Conservation (phyloP, 1,284 basidiomycete genomes). For the Irpex rosettiformis region DNA sequence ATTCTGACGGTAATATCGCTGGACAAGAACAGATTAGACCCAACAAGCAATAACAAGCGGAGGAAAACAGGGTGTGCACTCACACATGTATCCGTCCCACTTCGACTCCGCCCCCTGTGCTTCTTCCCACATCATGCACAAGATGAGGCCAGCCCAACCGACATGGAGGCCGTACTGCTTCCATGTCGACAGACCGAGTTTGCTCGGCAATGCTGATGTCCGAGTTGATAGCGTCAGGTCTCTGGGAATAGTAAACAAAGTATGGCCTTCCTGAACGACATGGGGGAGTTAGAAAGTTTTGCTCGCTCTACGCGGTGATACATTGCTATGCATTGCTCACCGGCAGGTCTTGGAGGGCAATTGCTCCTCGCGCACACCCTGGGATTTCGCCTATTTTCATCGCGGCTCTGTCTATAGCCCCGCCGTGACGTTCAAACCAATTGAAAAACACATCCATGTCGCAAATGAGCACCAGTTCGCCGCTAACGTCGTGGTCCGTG, state of each 20-base stretch:
- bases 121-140: slow-evolving; percentile 95
- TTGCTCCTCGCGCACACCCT: slow-evolving; percentile 63
- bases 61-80: slow-evolving; percentile 21
- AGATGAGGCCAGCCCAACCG: slow-evolving; percentile 87
- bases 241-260: slow-evolving; percentile 84
- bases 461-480: not conserved
- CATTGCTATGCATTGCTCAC: slow-evolving; percentile 40
- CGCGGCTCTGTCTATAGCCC: slow-evolving; percentile 11
- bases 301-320: not conserved
- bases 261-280: slow-evolving; percentile 55
- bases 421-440: slow-evolving; percentile 16
- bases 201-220: slow-evolving; percentile 63
- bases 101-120: slow-evolving; percentile 52
- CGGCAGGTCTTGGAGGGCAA: slow-evolving; percentile 70
- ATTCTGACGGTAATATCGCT: slow-evolving; percentile 68
- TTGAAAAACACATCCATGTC: slow-evolving; percentile 13
- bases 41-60: not conserved
- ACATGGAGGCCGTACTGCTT: slow-evolving; percentile 49
- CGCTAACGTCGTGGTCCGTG: not conserved
- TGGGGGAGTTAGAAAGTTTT: not conserved
- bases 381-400: slow-evolving; percentile 48
- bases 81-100: slow-evolving; percentile 73
- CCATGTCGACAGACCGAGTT: slow-evolving; percentile 65
- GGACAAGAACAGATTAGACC: slow-evolving; percentile 1
- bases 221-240: slow-evolving; percentile 74